These are phyloP conservation scores for Myotisia sp. DNA, from an alignment of 2,329 filamentous ascomycete species.

Conservation along the genomic window DNA sequence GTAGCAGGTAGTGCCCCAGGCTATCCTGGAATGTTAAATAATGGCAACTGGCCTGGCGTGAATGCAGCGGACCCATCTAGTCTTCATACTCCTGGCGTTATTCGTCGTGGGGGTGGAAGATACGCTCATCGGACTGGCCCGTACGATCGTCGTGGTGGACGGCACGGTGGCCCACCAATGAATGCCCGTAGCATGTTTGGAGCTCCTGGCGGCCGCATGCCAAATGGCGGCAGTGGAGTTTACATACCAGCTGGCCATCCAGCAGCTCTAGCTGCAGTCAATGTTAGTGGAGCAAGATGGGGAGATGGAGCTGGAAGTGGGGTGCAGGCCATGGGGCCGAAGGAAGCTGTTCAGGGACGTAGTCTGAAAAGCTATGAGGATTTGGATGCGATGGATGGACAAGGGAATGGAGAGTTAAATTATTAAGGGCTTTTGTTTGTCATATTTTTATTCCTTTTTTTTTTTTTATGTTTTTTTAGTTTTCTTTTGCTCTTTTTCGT, in stretches of 20 bases:
- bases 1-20: not conserved
- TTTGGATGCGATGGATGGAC: slow-evolving; percentile 66
- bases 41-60: not conserved
- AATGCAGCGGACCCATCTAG: slow-evolving; percentile 27
- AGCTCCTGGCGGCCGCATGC: slow-evolving; percentile 20
- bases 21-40: not conserved
- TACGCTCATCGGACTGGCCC: slow-evolving; percentile 54
- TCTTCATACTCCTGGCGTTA: slow-evolving; percentile 46
- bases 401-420: slow-evolving; percentile 71
- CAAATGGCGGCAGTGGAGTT: slow-evolving; percentile 17
- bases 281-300: slow-evolving; percentile 44
- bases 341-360: slow-evolving; percentile 81
- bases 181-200: too few species aligned
- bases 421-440: slow-evolving; percentile 44
- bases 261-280: slow-evolving; percentile 23
- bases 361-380: slow-evolving; percentile 97
- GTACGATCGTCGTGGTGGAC: slow-evolving; percentile 51
- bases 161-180: slow-evolving; percentile 17
- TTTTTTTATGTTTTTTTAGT: not conserved
- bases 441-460: slow-evolving; percentile 1
- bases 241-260: slow-evolving; percentile 29
- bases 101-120: slow-evolving; percentile 52
- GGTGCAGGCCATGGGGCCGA: slow-evolving; percentile 60
- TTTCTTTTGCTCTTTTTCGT: too few species aligned
- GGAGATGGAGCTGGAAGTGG: slow-evolving; percentile 60